A percentile compares a stretch with the other conserved stretches of the same genome.
Evolutionary conservation across 2,329 filamentous ascomycete species (phyloP).

Genomic region (Pyricularia pennisetigena): DNA sequence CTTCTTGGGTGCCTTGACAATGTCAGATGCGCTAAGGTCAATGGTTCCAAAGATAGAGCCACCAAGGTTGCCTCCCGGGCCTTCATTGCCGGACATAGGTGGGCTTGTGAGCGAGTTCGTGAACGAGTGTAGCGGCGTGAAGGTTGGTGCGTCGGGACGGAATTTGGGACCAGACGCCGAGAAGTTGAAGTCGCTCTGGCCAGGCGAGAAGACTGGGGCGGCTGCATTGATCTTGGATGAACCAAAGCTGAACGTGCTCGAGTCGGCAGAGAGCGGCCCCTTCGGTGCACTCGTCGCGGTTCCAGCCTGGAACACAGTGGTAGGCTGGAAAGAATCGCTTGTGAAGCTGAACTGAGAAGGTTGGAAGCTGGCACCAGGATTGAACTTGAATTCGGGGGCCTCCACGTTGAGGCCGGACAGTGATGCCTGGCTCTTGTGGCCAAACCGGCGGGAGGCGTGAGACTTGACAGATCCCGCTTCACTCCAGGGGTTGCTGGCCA

Average conservation of each 20-base stretch:
- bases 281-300: conserved; percentile 16
- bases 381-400: conserved; percentile 82
- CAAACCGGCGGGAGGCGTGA: conserved; percentile 29
- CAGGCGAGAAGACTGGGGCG: conserved; percentile 63
- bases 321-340: conserved; percentile 35
- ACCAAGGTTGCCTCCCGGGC: conserved; percentile 23
- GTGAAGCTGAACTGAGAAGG: conserved; percentile 41
- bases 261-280: conserved; percentile 22
- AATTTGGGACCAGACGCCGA: conserved; percentile 58
- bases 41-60: conserved; percentile 62
- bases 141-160: conserved; percentile 66
- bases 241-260: conserved; percentile 29
- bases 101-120: conserved; percentile 37
- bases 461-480: conserved; percentile 31
- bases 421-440: conserved; percentile 60
- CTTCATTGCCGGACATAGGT: conserved; percentile 33
- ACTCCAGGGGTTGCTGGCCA: conserved; percentile 53
- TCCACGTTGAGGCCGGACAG: conserved; percentile 78
- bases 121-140: conserved; percentile 51
- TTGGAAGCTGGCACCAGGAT: conserved; percentile 41
- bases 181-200: conserved; percentile 56
- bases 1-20: conserved; percentile 56
- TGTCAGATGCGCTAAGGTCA: conserved; percentile 49
- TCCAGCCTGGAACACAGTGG: conserved; percentile 30
- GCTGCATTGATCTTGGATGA: conserved; percentile 55